Percentiles rank a stretch among this genome's conserved stretches.
Evolutionary conservation across 768 basidiomycete species (phyloP).

Genomic region (Suillus americanus): DNA sequence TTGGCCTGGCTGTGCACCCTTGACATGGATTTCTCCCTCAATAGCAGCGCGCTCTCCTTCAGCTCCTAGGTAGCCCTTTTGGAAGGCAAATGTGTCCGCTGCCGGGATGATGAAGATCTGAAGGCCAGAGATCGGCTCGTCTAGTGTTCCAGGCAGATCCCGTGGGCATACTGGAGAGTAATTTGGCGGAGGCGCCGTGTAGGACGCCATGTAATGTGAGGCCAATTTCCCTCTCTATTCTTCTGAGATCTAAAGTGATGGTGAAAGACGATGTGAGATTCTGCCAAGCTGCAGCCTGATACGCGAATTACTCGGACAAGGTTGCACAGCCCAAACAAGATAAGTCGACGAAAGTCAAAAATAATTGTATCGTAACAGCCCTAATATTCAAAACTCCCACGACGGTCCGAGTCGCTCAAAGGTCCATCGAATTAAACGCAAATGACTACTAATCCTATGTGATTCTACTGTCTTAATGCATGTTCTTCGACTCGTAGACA

Average conservation of each 20-base stretch:
- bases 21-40: slow-evolving; percentile 87
- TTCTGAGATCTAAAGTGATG: background rate
- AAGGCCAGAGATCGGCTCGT: slow-evolving; percentile 32
- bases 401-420: too few relatives aligned
- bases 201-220: slow-evolving; percentile 30
- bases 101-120: slow-evolving; percentile 79
- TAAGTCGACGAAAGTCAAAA: background rate
- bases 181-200: slow-evolving; percentile 54
- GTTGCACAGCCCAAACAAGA: background rate
- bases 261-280: background rate
- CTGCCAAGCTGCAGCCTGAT: background rate
- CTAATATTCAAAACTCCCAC: too few relatives aligned
- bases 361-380: background rate
- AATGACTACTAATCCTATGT: too few relatives aligned
- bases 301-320: too few relatives aligned
- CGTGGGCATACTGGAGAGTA: slow-evolving; percentile 52
- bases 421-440: too few relatives aligned
- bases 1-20: slow-evolving; percentile 55
- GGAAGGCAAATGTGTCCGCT: slow-evolving; percentile 71
- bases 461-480: too few relatives aligned
- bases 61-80: slow-evolving; percentile 83
- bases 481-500: too few relatives aligned
- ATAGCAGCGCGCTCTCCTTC: slow-evolving; percentile 81
- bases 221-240: background rate
- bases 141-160: slow-evolving; percentile 18